Percentiles rank a stretch among this genome's conserved stretches.
Conservation (phyloP, 2,329 filamentous ascomycete genomes). For the Penicillium oxalicum region DNA sequence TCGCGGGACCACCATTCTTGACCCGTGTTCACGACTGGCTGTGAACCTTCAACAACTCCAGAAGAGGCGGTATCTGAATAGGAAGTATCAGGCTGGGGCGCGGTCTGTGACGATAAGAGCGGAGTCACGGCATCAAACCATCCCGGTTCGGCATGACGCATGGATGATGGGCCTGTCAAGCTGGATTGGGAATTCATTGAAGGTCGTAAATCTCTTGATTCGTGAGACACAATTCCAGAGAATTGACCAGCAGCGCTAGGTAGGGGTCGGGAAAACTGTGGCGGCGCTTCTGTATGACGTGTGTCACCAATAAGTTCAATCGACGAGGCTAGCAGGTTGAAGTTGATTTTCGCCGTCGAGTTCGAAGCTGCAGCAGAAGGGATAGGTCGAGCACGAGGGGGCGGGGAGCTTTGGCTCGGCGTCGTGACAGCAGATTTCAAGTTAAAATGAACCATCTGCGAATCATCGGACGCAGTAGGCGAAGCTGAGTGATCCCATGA, state of each 20-base stretch:
- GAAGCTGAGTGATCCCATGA: conserved; percentile 38
- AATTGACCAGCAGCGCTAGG: conserved; percentile 15
- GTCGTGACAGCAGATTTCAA: conserved; percentile 16
- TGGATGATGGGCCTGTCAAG: conserved; percentile 8
- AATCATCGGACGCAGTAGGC: conserved; percentile 25
- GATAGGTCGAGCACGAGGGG: conserved; percentile 7
- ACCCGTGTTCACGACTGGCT: conserved; percentile 56
- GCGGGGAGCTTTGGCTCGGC: conserved; percentile 15
- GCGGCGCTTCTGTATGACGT: conserved; percentile 17
- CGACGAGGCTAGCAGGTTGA: conserved; percentile 6
- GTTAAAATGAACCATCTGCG: conserved; percentile 14
- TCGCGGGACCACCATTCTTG: conserved; percentile 62
- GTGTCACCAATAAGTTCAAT: conserved; percentile 6
- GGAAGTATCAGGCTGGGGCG: conserved; percentile 19
- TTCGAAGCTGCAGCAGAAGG: conserved; percentile 3
- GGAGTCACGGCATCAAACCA: conserved; percentile 26
- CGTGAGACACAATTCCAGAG: conserved; percentile 22
- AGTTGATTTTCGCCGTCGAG: conserved; percentile 6
- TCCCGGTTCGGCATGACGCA: conserved; percentile 19
- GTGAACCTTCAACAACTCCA: conserved; percentile 56
- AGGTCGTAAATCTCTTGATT: conserved; percentile 30
- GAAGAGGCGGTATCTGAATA: conserved; percentile 37
- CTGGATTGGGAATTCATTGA: conserved; percentile 13
- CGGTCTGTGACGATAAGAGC: conserved; percentile 11
- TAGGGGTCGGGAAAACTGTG: conserved; percentile 15